Base-by-base conservation (phyloP, 2,329 filamentous ascomycete species). In the Botrytis fabae region DNA sequence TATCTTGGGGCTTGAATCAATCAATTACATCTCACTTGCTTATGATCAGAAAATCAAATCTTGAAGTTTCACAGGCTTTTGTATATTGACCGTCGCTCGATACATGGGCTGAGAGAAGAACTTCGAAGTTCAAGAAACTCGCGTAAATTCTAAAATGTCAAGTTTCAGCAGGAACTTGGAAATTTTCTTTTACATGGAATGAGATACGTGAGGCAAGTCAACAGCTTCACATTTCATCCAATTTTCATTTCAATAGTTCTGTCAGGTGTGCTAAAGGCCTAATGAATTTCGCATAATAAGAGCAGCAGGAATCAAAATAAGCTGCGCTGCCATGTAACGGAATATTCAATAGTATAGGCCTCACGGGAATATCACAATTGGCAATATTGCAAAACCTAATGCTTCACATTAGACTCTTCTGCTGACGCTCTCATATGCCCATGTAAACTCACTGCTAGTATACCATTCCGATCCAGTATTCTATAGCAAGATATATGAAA, bases 311-410 rank as follows among this genome's bases (percentile, higher is more conserved):
- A 14, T 16, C 42, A 28, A 9, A 28, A 28, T 6, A 57, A 18
- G n/a, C 32, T 57, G 2, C 2, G 14, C 2, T 57, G 7, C 51
- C 51, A 57, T 4, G 1, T n/a, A 28, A 18, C 14, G 2, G 28
- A 28, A 18, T 4, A 32, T 57, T 18, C 1, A 2, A 9, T 18
- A 1, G 9, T 1, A 28, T 28, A 0, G 51, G n/a, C 51, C 18
- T 57, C 51, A 28, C 28, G 6, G 1, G 1, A 14, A 28, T 8
- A 9, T 57, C n/a, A 57, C n/a, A 4, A 18, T 18, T 57, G 6
- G 51, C 7, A 9, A 3, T 2, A 57, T 57, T 57, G 18, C 6
- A 57, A 14, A 54, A 6, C n/a, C n/a, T 25, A 28, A 9, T 28
- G 3, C 2, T 28, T 28, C 28, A n/a, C n/a, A 57, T 28, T 32